Percentiles rank a stretch among this genome's conserved stretches.
These are phyloP conservation scores for Sabuloglossum arenarium DNA, from an alignment of 495 filamentous ascomycete genomes.

Conservation along the genomic window DNA sequence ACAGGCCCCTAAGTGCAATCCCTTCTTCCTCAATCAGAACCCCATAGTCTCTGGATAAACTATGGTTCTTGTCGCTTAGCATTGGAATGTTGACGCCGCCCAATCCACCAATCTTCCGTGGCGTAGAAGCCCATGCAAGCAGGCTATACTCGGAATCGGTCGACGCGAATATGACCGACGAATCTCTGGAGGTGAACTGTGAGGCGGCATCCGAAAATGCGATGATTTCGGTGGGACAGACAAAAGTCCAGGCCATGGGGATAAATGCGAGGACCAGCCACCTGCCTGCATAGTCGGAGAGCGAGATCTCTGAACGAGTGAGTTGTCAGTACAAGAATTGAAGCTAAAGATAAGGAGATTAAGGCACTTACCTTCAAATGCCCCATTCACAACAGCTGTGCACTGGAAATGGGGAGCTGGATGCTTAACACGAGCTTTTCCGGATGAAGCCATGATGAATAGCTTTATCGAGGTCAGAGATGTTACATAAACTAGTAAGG, in stretches of 20 bases:
- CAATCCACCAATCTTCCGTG: constrained; percentile 30
- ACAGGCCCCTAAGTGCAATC: constrained; percentile 33
- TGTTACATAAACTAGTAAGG: background rate
- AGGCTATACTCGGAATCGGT: constrained; percentile 29
- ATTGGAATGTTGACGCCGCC: constrained; percentile 31
- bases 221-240: constrained; percentile 31
- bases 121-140: constrained; percentile 29
- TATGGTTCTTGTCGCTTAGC: constrained; percentile 33
- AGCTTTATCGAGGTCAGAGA: background rate
- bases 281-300: constrained; percentile 22
- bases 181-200: constrained; percentile 22
- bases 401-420: constrained; percentile 29
- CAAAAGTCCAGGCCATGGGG: constrained; percentile 32
- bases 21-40: constrained; percentile 36
- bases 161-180: constrained; percentile 31
- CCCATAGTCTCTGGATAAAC: constrained; percentile 30
- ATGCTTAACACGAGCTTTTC: constrained; percentile 25
- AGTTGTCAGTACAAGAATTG: constrained; percentile 8
- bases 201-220: constrained; percentile 24
- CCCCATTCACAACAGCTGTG: constrained; percentile 25
- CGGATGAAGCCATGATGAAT: background rate
- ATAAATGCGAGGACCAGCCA: constrained; percentile 30
- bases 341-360: constrained; percentile 12
- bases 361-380: constrained; percentile 23
- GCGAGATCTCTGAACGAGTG: constrained; percentile 20